Conservation (phyloP, 805 yeast genomes). For the Lipomyces oligophaga region DNA sequence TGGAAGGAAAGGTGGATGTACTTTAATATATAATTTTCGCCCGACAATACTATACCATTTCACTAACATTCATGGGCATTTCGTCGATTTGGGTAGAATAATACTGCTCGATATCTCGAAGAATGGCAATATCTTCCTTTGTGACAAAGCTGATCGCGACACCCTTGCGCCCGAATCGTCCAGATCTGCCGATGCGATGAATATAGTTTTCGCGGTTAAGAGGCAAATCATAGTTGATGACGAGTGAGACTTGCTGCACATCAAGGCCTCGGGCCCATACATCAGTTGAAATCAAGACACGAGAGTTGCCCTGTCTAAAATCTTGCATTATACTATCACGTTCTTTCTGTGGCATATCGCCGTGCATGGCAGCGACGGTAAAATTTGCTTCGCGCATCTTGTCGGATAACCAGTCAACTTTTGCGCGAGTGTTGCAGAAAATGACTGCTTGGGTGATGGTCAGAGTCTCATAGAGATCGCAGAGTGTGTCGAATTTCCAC, state of each 20-base stretch:
- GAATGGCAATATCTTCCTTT: constrained; percentile 62
- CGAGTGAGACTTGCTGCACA: constrained; percentile 94
- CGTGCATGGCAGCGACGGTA: constrained; percentile 92
- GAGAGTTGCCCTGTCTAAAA: constrained; percentile 88
- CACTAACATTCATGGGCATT: constrained; percentile 65
- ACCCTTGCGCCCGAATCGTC: constrained; percentile 98
- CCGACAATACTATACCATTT: constrained; percentile 39
- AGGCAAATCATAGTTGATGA: constrained; percentile 91
- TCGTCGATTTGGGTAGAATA: constrained; percentile 87
- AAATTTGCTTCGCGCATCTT: constrained; percentile 73
- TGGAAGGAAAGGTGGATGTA: no score
- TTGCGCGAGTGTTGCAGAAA: constrained; percentile 92
- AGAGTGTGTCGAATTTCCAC: constrained; percentile 90
- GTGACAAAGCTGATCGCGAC: constrained; percentile 94
- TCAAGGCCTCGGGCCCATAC: constrained; percentile 97
- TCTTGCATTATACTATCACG: constrained; percentile 94
- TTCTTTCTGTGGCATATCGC: constrained; percentile 91
- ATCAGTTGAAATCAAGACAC: constrained; percentile 90
- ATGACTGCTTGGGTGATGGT: constrained; percentile 97
- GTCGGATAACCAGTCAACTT: constrained; percentile 84
- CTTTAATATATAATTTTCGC: no score
- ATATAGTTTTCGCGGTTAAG: constrained; percentile 87
- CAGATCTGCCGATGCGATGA: constrained; percentile 97
- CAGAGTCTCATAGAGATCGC: constrained; percentile 91
- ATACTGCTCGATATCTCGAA: constrained; percentile 84